Conservation (phyloP, 2,329 filamentous ascomycete genomes). For the Ophiostoma himal-ulmi region DNA sequence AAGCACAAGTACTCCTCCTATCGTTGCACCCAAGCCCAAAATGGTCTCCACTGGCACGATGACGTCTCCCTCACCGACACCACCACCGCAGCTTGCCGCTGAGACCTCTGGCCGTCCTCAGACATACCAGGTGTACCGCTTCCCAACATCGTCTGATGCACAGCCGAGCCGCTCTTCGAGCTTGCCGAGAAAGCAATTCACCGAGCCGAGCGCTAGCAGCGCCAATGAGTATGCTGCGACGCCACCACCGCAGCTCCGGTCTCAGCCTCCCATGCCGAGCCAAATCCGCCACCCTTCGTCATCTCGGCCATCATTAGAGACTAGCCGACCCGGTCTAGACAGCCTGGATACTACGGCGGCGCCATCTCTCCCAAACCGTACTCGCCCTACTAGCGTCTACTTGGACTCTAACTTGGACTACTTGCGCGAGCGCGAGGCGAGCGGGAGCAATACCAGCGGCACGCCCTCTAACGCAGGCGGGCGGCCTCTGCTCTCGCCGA, state of each 20-base stretch:
- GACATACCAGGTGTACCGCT: conserved; percentile 39
- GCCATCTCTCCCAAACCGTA: conserved; percentile 39
- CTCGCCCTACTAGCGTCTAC: conserved; percentile 74
- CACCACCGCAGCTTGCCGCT: conserved; percentile 31
- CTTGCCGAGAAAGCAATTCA: conserved; percentile 30
- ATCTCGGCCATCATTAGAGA: conserved; percentile 65
- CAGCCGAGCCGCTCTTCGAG: conserved; percentile 35
- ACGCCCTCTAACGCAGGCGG: conserved; percentile 35
- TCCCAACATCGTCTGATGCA: conserved; percentile 37
- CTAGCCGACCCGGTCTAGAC: conserved; percentile 60
- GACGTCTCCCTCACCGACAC: conserved; percentile 57
- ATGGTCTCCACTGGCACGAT: conserved; percentile 67
- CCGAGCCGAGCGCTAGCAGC: conserved; percentile 10
- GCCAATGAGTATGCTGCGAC: conserved; percentile 28
- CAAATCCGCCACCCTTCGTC: conserved; percentile 43
- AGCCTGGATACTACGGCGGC: conserved; percentile 46
- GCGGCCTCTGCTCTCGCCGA: conserved; percentile 37
- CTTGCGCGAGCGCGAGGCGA: conserved; percentile 64
- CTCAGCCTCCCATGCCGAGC: conserved; percentile 30
- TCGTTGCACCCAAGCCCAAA: conserved; percentile 30
- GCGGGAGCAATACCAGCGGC: not conserved
- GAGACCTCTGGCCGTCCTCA: conserved; percentile 34
- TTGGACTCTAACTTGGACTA: conserved; percentile 78
- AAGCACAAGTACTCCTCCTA: not conserved
- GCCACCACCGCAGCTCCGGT: conserved; percentile 13